Evolutionary conservation across 2,329 filamentous ascomycete genomes (phyloP), one percentile per base, ranked within the genome.

Genomic region (Microsporum audouinii): DNA sequence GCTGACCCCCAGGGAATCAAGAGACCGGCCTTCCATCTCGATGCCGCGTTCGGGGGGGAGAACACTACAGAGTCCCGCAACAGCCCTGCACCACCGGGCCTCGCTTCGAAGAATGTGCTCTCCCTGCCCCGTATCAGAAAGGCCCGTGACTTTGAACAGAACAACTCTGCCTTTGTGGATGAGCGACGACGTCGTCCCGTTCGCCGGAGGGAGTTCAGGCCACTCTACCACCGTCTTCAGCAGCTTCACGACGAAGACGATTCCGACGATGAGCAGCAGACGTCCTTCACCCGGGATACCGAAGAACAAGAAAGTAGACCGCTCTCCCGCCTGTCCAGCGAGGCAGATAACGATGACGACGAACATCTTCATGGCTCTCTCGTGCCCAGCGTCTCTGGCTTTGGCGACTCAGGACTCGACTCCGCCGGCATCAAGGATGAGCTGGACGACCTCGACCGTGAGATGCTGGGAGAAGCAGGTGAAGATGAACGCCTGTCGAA

Each of bases 291-390:
- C 10, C 81, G 86, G 53, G 90, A 91, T 70, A 95, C 89, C 0
- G 91, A 95, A 70, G 91, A 94, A 65, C 85, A 85, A 38, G 91
- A 94, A 63, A 95, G 89, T 65, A 84, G 88, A 47, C 88, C 88
- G 57, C 84, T 86, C 51, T 96, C 89, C 72, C 89, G 88, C 47
- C 79, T 81, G 41, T 78, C 79, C 14, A 80, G 79, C 36, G 76
- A 78, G 1, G 82, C 78, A 51, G 80, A 82, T 17, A 70, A 70
- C 58, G 72, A 80, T 62, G 81, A 80, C 61, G 81, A 80, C 61
- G 81, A 81, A 61, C 77, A 68, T 43, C 63, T 66, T 55, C 66
- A 64, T 38, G 66, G 67, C 59, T 65, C 61, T 1, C 60, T 41
- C 57, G 60, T 58, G 36, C 61, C 39, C 39, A 60, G 36, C 27